These are phyloP conservation scores for Eragrostis nindensis DNA, from an alignment of 176 grass and related monocot genomes.

Conservation along the genomic window DNA sequence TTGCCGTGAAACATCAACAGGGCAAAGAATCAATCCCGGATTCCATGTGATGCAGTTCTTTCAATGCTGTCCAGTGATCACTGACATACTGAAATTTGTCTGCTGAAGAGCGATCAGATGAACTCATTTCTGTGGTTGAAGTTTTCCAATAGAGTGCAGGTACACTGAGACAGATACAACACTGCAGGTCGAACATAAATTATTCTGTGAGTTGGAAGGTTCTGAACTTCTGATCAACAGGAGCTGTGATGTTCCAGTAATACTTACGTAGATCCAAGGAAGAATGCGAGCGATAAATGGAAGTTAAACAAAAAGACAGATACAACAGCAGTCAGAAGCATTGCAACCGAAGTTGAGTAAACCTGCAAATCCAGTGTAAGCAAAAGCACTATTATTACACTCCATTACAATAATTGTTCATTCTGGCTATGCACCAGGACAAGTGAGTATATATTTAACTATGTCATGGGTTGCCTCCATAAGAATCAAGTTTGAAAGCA, in stretches of 20 bases:
- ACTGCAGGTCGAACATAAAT: constrained; percentile 37
- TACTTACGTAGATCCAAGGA: constrained; percentile 71
- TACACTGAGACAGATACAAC: constrained; percentile 58
- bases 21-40: neutral
- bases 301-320: constrained; percentile 65
- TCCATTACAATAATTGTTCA: too few relatives aligned
- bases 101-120: neutral
- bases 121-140: constrained; percentile 40
- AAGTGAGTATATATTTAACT: neutral
- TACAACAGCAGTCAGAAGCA: constrained; percentile 69
- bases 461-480: neutral
- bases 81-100: neutral
- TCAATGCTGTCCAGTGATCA: neutral
- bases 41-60: neutral
- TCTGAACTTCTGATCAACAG: neutral
- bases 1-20: neutral
- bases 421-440: too few relatives aligned
- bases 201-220: neutral
- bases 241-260: neutral
- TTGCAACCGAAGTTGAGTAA: constrained; percentile 79
- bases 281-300: constrained; percentile 67
- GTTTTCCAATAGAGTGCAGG: constrained; percentile 50
- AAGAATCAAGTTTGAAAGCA: neutral
- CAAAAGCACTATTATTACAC: constrained; percentile 1
- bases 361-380: constrained; percentile 49